These are phyloP conservation scores for Quercus lobata DNA, from an alignment of 331 rosid species.

Conservation along the genomic window DNA sequence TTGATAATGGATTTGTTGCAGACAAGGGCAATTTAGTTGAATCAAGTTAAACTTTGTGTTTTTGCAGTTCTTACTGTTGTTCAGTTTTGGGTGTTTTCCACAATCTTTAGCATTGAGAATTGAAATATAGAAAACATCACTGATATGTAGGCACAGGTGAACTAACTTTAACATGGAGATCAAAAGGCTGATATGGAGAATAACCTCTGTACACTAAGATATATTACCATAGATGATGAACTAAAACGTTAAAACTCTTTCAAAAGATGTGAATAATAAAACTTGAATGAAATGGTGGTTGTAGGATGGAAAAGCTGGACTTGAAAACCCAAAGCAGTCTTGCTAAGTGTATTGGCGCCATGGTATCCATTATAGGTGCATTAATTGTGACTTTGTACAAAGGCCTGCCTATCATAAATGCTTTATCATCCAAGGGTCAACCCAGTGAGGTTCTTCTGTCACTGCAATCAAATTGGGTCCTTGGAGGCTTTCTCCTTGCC, in stretches of 20 bases:
- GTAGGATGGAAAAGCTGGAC: slow-evolving; percentile 24
- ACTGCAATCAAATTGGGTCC: slow-evolving; percentile 2
- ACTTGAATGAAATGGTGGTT: not conserved
- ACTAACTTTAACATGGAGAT: not conserved
- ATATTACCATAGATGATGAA: too few species aligned
- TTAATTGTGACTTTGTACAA: slow-evolving; percentile 15
- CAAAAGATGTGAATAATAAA: not conserved
- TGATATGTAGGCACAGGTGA: too few species aligned
- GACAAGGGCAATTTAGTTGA: too few species aligned
- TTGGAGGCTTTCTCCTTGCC: slow-evolving; percentile 16
- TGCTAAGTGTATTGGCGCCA: slow-evolving; percentile 17
- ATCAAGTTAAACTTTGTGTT: too few species aligned
- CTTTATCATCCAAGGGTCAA: not conserved
- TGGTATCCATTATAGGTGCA: slow-evolving; percentile 20
- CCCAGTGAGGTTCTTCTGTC: not conserved
- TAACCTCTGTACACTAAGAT: too few species aligned
- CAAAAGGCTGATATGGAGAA: not conserved
- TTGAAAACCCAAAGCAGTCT: slow-evolving; percentile 9
- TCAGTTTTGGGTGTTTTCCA: too few species aligned
- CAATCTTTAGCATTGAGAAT: not conserved
- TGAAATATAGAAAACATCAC: not conserved
- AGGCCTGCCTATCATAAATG: slow-evolving; percentile 2
- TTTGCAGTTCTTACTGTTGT: too few species aligned
- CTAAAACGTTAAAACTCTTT: not conserved
- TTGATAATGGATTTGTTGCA: too few species aligned